A percentile compares a stretch with the other conserved stretches of the same genome.
phyloP scores from a whole-genome alignment of 352 stramenopile species.

The Phytophthora sp. region DNA sequence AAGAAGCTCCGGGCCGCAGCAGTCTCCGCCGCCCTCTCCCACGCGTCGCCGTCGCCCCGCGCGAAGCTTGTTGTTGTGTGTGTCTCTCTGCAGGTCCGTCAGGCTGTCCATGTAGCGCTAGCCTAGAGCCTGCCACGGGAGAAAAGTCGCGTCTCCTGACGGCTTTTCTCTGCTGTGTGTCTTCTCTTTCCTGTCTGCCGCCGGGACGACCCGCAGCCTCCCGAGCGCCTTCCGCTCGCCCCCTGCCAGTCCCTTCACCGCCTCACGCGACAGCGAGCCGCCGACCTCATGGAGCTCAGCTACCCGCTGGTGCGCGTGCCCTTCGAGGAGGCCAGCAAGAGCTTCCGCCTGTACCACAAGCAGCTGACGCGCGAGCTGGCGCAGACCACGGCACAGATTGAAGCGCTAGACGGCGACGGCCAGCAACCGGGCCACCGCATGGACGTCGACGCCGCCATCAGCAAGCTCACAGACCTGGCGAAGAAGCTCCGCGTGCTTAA shows the following conservation, averaged over 20 bases:
- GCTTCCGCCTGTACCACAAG: slow-evolving; percentile 83
- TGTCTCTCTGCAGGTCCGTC: slow-evolving; percentile 13
- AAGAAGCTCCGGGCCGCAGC: slow-evolving; percentile 6
- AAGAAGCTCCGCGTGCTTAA: slow-evolving; percentile 53
- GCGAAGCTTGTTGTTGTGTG: too few species aligned
- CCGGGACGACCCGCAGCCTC: not conserved
- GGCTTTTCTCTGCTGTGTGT: slow-evolving; percentile 32
- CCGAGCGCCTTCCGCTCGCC: not conserved
- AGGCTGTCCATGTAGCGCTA: not conserved
- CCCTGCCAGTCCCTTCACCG: not conserved
- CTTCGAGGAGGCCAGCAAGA: slow-evolving; percentile 79
- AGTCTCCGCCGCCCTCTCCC: not conserved
- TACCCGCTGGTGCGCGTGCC: slow-evolving; percentile 76
- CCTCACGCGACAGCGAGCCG: not conserved
- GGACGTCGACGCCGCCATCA: slow-evolving; percentile 64
- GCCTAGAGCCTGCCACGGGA: slow-evolving; percentile 18
- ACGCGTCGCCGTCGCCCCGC: not conserved
- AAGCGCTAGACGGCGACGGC: slow-evolving; percentile 55
- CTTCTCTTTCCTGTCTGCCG: slow-evolving; percentile 4
- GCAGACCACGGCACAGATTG: slow-evolving; percentile 48
- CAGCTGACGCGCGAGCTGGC: slow-evolving; percentile 73
- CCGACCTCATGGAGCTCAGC: slow-evolving; percentile 59
- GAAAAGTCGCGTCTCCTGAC: slow-evolving; percentile 29
- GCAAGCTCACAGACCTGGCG: slow-evolving; percentile 48
- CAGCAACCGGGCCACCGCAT: slow-evolving; percentile 69